Conservation (phyloP, 2,329 filamentous ascomycete genomes). For the Cladosporium sp. region DNA sequence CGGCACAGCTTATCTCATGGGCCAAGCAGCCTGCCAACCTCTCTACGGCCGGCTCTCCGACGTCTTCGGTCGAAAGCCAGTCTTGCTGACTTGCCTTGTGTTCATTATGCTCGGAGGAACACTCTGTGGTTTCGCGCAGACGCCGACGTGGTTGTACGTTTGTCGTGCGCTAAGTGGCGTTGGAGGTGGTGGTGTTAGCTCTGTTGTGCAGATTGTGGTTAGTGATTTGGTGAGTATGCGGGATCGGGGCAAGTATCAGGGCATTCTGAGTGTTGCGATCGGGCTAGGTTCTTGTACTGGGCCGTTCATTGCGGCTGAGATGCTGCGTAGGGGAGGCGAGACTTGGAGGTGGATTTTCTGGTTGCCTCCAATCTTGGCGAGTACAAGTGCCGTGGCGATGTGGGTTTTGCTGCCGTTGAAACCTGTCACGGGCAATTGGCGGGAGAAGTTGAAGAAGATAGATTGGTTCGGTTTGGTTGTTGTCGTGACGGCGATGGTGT, state of each 20-base stretch:
- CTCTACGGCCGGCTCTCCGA: conserved; percentile 51
- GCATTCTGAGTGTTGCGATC: conserved; percentile 3
- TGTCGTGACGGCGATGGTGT: conserved; percentile 3
- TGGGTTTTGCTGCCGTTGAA: conserved; percentile 5
- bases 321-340: conserved; percentile 8
- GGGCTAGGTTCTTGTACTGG: not conserved
- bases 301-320: conserved; percentile 9
- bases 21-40: conserved; percentile 60
- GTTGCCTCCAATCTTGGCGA: conserved; percentile 1
- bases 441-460: conserved; percentile 3
- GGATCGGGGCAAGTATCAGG: conserved; percentile 11
- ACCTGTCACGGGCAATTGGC: conserved; percentile 2
- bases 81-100: conserved; percentile 42
- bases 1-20: conserved; percentile 51
- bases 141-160: conserved; percentile 7
- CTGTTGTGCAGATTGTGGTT: conserved; percentile 64
- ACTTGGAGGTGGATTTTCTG: conserved; percentile 11
- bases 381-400: not conserved
- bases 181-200: conserved; percentile 68
- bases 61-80: conserved; percentile 47
- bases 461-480: conserved; percentile 9
- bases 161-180: conserved; percentile 33
- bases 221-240: conserved; percentile 33
- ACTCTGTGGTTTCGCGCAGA: conserved; percentile 7
- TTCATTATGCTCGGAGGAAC: not conserved